Conservation (phyloP, 345 rosid genomes). For the Bruguiera gymnorhiza region DNA sequence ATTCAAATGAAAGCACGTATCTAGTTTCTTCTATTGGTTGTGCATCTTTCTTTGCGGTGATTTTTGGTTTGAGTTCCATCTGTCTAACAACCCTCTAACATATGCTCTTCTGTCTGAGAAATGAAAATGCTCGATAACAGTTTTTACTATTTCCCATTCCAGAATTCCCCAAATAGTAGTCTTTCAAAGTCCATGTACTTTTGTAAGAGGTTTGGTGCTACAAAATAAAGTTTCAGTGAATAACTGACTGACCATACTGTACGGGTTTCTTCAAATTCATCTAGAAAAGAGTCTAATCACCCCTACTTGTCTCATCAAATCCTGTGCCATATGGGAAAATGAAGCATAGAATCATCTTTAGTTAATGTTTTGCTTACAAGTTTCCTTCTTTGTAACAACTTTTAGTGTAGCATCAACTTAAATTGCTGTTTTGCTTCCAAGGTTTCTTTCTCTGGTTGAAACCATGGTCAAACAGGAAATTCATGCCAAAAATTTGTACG, state of each 20-base stretch:
- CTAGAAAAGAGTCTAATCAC: no score
- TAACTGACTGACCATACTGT: not conserved
- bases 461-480: not conserved
- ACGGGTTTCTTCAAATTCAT: not conserved
- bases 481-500: not conserved
- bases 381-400: not conserved
- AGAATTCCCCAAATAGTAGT: no score
- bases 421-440: no score
- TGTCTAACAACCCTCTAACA: not conserved
- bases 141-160: not conserved
- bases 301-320: no score
- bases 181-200: no score
- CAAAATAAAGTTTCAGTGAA: no score
- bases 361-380: no score
- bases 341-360: no score
- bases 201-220: no score
- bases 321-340: no score
- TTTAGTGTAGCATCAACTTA: not conserved
- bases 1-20: not conserved
- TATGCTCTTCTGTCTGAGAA: not conserved
- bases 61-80: not conserved
- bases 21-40: not conserved
- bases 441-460: no score
- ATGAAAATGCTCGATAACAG: not conserved
- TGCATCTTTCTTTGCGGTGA: not conserved